Conservation (phyloP, 1,139 yeast genomes). For the Kurtzmaniella quercitrusa region DNA sequence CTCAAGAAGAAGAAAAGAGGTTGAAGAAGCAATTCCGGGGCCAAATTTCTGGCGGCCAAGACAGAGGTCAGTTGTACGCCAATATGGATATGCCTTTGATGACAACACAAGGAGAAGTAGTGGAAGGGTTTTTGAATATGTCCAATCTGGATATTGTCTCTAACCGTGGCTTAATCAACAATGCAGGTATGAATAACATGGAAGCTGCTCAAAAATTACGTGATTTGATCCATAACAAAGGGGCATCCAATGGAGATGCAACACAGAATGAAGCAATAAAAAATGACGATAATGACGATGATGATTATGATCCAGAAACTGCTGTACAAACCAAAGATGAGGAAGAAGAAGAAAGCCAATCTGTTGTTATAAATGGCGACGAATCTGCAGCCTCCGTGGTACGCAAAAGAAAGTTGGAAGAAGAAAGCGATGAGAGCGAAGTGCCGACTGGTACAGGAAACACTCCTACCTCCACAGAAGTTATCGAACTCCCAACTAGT, state of each 20-base stretch:
- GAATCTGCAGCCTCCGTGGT: constrained; percentile 11
- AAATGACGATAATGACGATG: constrained; percentile 28
- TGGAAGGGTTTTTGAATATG: constrained; percentile 59
- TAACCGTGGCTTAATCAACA: constrained; percentile 54
- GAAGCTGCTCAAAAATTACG: constrained; percentile 67
- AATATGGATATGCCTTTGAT: constrained; percentile 73
- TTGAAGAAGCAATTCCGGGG: constrained; percentile 31
- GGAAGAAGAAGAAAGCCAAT: constrained; percentile 8
- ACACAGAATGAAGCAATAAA: too few species aligned
- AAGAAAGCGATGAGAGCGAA: constrained; percentile 11
- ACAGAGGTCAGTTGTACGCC: constrained; percentile 71
- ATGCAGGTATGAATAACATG: constrained; percentile 72
- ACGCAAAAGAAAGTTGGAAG: constrained; percentile 15
- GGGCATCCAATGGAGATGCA: constrained; percentile 14
- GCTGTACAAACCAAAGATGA: constrained; percentile 10
- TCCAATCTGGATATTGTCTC: constrained; percentile 71
- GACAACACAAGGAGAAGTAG: constrained; percentile 64
- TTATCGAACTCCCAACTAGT: constrained; percentile 1
- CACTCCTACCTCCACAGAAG: constrained; percentile 14
- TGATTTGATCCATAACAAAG: constrained; percentile 18
- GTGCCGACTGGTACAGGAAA: constrained; percentile 40
- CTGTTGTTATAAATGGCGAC: constrained; percentile 17
- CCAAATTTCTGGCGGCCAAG: constrained; percentile 57
- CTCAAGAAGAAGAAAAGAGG: constrained; percentile 38
- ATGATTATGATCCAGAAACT: constrained; percentile 35